Evolutionary conservation across 108 stramenopile species (phyloP).

Genomic region (Aurantiochytrium sp.): DNA sequence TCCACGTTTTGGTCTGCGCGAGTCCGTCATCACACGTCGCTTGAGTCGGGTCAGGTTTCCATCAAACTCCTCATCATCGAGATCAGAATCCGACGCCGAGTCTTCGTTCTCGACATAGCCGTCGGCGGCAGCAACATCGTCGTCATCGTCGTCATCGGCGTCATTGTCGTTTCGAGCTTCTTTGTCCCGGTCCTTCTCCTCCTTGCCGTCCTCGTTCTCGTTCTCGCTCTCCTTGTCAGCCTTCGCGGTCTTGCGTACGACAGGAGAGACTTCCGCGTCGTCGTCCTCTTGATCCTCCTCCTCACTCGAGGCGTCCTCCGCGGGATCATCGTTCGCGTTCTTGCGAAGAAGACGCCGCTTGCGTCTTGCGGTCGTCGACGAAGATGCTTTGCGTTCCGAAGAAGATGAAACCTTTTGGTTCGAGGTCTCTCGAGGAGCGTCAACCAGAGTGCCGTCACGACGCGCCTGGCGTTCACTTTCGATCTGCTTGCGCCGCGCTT

Average conservation of each 20-base stretch:
- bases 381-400: not conserved
- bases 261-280: conserved; percentile 33
- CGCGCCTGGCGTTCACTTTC: not conserved
- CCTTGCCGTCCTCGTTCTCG: not conserved
- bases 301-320: not conserved
- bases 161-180: conserved; percentile 11
- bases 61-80: not conserved
- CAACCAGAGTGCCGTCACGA: not conserved
- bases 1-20: not conserved
- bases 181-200: not conserved
- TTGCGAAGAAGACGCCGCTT: not conserved
- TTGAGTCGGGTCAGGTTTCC: not conserved
- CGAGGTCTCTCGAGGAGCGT: not conserved
- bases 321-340: not conserved
- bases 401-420: not conserved
- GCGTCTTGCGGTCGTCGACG: not conserved
- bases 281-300: not conserved
- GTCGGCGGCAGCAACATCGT: conserved; percentile 29
- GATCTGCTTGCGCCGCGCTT: not conserved
- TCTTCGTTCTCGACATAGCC: not conserved
- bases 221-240: not conserved
- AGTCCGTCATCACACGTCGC: not conserved
- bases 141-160: conserved; percentile 11
- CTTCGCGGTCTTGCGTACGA: not conserved
- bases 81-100: not conserved